Percentiles rank a stretch among this genome's conserved stretches.
These are phyloP conservation scores for Hanseniaspora taiwanica DNA, from an alignment of 805 yeast species.

Conservation along the genomic window DNA sequence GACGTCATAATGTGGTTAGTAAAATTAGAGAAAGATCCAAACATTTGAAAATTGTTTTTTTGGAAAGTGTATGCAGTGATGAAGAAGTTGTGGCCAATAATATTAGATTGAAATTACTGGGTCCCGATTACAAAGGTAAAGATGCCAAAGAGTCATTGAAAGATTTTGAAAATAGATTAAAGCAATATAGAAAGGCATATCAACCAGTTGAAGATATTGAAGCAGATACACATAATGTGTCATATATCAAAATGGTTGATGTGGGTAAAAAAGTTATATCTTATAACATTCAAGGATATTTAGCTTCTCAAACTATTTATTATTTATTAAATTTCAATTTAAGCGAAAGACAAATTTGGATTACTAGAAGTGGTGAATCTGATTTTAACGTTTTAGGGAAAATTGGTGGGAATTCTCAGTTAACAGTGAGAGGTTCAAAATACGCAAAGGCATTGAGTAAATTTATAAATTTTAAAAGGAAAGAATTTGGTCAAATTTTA, in stretches of 20 bases:
- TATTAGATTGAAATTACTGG: conserved; percentile 71
- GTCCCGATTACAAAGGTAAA: conserved; percentile 86
- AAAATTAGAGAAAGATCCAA: conserved; percentile 44
- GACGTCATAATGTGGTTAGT: conserved; percentile 46
- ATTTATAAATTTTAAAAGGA: conserved; percentile 60
- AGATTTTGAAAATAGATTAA: conserved; percentile 71
- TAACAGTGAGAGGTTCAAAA: conserved; percentile 66
- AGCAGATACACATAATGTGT: conserved; percentile 29
- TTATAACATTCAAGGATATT: conserved; percentile 73
- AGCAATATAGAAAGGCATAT: conserved; percentile 78
- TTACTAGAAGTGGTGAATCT: conserved; percentile 90
- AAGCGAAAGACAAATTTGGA: conserved; percentile 83
- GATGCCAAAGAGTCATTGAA: conserved; percentile 65
- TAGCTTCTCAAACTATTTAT: conserved; percentile 87
- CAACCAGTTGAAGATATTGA: conserved; percentile 79
- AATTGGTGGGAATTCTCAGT: conserved; percentile 82
- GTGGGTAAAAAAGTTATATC: conserved; percentile 92
- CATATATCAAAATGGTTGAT: conserved; percentile 89
- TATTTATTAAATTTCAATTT: conserved; percentile 81
- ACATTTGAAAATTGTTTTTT: conserved; percentile 61
- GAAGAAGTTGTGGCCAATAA: conserved; percentile 67
- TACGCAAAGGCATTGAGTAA: conserved; percentile 61
- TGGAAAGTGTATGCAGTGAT: conserved; percentile 83
- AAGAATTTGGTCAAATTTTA: conserved; percentile 42
- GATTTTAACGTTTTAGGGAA: conserved; percentile 71